Percentiles rank a stretch among this genome's conserved stretches.
Evolutionary conservation across 805 yeast genomes (phyloP).

Genomic region (Candida maesae): DNA sequence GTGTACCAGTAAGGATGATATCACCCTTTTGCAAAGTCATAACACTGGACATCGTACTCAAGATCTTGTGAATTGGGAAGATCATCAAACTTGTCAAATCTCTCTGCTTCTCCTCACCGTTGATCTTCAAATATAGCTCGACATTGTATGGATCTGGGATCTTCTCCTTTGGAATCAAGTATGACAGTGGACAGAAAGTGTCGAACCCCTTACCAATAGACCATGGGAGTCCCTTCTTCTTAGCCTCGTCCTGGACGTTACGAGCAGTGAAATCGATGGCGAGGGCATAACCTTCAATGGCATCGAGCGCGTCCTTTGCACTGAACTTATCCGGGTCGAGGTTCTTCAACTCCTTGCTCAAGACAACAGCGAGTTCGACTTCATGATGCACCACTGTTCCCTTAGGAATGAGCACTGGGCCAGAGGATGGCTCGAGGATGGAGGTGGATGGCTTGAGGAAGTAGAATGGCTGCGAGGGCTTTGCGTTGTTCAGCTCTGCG

Average conservation of each 20-base stretch:
- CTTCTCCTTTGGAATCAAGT: conserved; percentile 57
- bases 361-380: conserved; percentile 80
- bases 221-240: conserved; percentile 95
- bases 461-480: conserved; percentile 86
- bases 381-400: conserved; percentile 87
- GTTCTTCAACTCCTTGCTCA: conserved; percentile 62
- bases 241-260: conserved; percentile 93
- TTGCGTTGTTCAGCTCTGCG: conserved; percentile 76
- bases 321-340: conserved; percentile 53
- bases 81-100: conserved; percentile 83
- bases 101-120: conserved; percentile 65
- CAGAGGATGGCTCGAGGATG: conserved; percentile 58
- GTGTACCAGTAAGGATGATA: conserved; percentile 91
- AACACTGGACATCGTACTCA: conserved; percentile 76
- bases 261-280: conserved; percentile 95
- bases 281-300: conserved; percentile 82
- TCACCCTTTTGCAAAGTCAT: conserved; percentile 94
- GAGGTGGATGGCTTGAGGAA: conserved; percentile 88
- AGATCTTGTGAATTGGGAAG: conserved; percentile 77
- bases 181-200: conserved; percentile 87
- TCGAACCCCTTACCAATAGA: conserved; percentile 94
- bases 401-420: conserved; percentile 79
- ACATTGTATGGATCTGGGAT: conserved; percentile 76
- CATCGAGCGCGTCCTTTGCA: conserved; percentile 64
- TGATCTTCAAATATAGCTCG: conserved; percentile 58